Conservation (phyloP, 768 basidiomycete species). For the Tylopilus subfusipes region DNA sequence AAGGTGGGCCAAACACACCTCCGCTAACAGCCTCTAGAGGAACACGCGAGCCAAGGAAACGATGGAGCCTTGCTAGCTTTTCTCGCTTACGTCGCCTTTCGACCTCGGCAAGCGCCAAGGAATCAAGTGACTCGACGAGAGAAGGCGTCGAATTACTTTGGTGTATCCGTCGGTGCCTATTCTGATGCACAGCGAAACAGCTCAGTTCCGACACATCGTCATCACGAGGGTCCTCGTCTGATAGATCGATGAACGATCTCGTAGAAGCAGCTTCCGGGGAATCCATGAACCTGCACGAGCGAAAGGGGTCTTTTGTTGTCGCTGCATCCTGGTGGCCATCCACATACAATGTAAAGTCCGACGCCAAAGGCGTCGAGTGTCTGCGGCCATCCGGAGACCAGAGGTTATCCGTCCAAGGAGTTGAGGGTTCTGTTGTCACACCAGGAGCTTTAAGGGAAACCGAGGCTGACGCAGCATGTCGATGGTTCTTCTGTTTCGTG, state of each 20-base stretch:
- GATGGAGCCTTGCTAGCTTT: conserved; percentile 76
- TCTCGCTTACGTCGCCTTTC: conserved; percentile 69
- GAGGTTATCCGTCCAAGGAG: conserved; percentile 34
- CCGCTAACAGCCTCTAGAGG: conserved; percentile 67
- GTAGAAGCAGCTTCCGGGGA: conserved; percentile 27
- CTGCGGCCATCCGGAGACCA: conserved; percentile 38
- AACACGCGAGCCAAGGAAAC: conserved; percentile 80
- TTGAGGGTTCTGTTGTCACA: conserved; percentile 22
- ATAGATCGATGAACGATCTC: conserved; percentile 59
- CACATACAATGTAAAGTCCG: conserved; percentile 36
- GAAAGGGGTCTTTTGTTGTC: conserved; percentile 1
- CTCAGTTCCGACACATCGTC: conserved; percentile 33
- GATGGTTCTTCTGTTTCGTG: conserved; percentile 29
- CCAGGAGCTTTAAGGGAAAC: conserved; percentile 19
- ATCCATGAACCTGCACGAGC: conserved; percentile 10
- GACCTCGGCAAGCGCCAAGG: conserved; percentile 55
- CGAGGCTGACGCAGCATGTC: conserved; percentile 32
- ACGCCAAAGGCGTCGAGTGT: conserved; percentile 53
- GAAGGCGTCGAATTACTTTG: conserved; percentile 43
- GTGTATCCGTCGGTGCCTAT: conserved; percentile 20
- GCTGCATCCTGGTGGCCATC: conserved; percentile 7
- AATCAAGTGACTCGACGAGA: conserved; percentile 45
- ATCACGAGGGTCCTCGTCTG: conserved; percentile 51
- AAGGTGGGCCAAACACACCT: conserved; percentile 30
- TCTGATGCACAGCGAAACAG: conserved; percentile 26